phyloP scores from a whole-genome alignment of 169 alveolate species.

The Perkinsus marinus region DNA sequence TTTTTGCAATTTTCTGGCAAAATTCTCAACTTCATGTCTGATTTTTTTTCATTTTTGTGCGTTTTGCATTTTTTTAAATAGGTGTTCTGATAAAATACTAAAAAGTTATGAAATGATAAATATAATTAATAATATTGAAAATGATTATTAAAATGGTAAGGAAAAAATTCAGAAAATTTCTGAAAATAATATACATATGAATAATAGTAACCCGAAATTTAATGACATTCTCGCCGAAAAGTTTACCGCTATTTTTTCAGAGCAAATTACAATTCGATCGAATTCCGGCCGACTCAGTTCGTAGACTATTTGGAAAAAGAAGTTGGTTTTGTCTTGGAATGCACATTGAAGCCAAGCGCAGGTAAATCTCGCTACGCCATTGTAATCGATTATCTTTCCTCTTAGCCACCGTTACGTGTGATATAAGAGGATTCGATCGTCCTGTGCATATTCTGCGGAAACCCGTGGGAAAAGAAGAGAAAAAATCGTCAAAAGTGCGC shows the following conservation, averaged over 20 bases:
- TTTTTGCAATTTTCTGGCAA: too few relatives aligned
- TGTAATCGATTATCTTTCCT: not conserved
- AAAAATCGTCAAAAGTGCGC: not conserved
- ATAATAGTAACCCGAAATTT: not conserved
- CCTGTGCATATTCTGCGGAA: not conserved
- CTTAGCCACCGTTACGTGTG: not conserved
- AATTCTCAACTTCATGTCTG: too few relatives aligned
- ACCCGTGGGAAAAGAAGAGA: not conserved
- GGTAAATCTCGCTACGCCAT: not conserved
- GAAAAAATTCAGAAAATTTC: too few relatives aligned
- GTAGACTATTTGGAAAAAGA: not conserved
- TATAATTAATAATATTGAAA: too few relatives aligned
- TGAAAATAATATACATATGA: too few relatives aligned
- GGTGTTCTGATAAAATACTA: too few relatives aligned
- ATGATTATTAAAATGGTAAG: too few relatives aligned
- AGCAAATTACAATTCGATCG: not conserved
- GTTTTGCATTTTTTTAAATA: too few relatives aligned
- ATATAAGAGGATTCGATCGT: not conserved
- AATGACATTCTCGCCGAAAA: not conserved
- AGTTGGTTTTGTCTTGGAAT: not conserved
- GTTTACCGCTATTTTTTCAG: not conserved
- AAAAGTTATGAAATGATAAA: too few relatives aligned
- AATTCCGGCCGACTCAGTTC: not conserved
- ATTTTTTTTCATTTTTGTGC: too few relatives aligned
- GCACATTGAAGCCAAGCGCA: not conserved